Evolutionary conservation across 495 filamentous ascomycete genomes (phyloP), one percentile per base, ranked within the genome.

Genomic region (Aspergillus sparsus): DNA sequence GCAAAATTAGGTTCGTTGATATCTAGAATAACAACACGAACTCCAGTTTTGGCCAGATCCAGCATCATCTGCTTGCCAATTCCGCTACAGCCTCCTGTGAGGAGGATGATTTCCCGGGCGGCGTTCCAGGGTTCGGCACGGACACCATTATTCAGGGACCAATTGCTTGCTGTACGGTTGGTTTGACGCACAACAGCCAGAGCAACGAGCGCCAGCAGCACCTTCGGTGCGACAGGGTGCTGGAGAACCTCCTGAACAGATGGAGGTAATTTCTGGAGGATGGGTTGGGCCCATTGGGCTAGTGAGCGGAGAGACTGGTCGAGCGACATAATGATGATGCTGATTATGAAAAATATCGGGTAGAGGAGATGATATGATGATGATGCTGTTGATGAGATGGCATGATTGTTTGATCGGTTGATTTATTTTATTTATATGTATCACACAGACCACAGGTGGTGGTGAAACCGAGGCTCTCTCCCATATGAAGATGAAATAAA

Each of bases 11-110:
- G 77, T 50, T 76, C 72, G 16, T 68, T 68, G 41, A 82, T 75
- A 65, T 85, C 83, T 11, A 83, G 65, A 53, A 85, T 79, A 9
- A 80, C 69, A 7, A 85, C 79, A 6, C 73, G 79, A 51, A 82
- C 67, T 15, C 82, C 80, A 11, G 70, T 71, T n/a, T 64, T 64
- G 3, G 76, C 68, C 9, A 87, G 74, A 36, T 74, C 72, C 15
- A 79, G 67, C 60, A 78, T 73, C 31, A 85, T 70, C 31, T 76
- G 68, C 55, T 76, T 76, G 47, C 84, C 85, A 53, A 87, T 85
- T 34, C 84, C 85, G 51, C 76, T 78, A 53, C 76, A 77, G 33
- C 84, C 84, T 1, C 85, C 85, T 0, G 84, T 87, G 15, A 87
- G 51, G 27, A 87, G 71, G 5, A 82, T 79, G 35, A 87, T 68